Evolutionary conservation across 768 basidiomycete genomes (phyloP), one percentile per base, ranked within the genome.

Genomic region (Kwoniella pini): DNA sequence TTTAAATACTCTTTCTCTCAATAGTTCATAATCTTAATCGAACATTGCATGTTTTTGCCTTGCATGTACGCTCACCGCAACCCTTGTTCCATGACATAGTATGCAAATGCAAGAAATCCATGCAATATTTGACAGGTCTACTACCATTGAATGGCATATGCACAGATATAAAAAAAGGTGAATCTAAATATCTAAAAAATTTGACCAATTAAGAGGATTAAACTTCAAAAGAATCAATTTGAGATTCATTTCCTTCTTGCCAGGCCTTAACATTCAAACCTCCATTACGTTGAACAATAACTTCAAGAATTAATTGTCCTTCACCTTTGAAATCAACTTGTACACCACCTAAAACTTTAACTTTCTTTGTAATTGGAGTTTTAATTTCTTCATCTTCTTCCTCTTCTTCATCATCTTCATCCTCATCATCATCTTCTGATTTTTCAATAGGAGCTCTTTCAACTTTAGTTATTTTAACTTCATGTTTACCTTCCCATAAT

Each of bases 401-500:
- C 43, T 77, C 75, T 33, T 71, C 67, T 24, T 65, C 65, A 9
- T 69, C 68, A 4, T 71, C 70, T 9, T 57, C 54, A 21, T 56
- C 60, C 17, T 64, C 67, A 10, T 69, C 72, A 26, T 67, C 68
- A 19, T 65, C 63, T 24, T 64, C 68, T 28, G 68, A 59, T 52
- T 73, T 71, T 51, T 68, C 71, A 1, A 60, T 51, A 11, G 68
- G 65, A 12, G 65, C 52, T 46, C 57, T 39, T 52, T 76, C 72
- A 21, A 78, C 64, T 53, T 72, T 70, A 45, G 74, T 74, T n/a
- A 80, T 77, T 60, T 77, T 77, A 65, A 80, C 75, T 48, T 76
- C 76, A 45, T 77, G 75, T 55, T 78, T 76, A 43, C 77, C 79
- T 66, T 81, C 79, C 79, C 79, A 80, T 19, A 80, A 33, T 67